Conservation (phyloP, 2,329 filamentous ascomycete species). For the Trichoderma afroharzianum region DNA sequence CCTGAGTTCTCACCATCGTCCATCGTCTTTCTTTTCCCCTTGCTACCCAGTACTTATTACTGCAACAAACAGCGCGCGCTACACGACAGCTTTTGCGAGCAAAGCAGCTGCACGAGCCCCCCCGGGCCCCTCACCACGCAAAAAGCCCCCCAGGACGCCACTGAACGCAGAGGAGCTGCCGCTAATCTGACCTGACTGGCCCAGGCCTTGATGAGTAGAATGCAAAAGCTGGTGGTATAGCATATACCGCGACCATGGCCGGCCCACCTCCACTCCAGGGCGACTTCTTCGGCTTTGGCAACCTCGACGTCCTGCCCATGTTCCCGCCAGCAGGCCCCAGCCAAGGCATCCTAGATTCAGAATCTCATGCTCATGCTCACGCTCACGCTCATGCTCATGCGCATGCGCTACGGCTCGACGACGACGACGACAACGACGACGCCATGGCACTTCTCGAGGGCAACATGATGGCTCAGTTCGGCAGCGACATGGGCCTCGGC, state of each 20-base stretch:
- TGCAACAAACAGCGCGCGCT: not conserved
- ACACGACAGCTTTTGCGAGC: not conserved
- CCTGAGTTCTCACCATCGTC: not conserved
- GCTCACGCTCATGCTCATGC: not conserved
- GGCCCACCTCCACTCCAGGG: conserved; percentile 33
- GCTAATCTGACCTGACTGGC: conserved; percentile 20
- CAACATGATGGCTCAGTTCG: conserved; percentile 10
- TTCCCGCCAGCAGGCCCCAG: conserved; percentile 27
- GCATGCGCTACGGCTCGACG: conserved; percentile 3
- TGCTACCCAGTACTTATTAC: not conserved
- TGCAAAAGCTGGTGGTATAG: conserved; percentile 20
- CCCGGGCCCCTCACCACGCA: not conserved
- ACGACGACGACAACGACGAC: not conserved
- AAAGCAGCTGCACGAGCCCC: not conserved
- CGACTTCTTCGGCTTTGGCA: conserved; percentile 37
- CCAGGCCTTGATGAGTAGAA: conserved; percentile 25
- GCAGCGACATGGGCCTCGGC: conserved; percentile 40
- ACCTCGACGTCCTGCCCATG: conserved; percentile 27
- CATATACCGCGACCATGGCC: conserved; percentile 31
- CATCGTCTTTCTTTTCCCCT: not conserved
- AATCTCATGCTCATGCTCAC: no score
- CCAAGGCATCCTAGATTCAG: conserved; percentile 24
- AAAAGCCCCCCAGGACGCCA: conserved; percentile 8
- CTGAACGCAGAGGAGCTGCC: conserved; percentile 5
- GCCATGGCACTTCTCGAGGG: conserved; percentile 18